Percentiles rank a stretch among this genome's conserved stretches.
phyloP scores from a whole-genome alignment of 1,139 yeast species.

The Hyphopichia fennica region DNA sequence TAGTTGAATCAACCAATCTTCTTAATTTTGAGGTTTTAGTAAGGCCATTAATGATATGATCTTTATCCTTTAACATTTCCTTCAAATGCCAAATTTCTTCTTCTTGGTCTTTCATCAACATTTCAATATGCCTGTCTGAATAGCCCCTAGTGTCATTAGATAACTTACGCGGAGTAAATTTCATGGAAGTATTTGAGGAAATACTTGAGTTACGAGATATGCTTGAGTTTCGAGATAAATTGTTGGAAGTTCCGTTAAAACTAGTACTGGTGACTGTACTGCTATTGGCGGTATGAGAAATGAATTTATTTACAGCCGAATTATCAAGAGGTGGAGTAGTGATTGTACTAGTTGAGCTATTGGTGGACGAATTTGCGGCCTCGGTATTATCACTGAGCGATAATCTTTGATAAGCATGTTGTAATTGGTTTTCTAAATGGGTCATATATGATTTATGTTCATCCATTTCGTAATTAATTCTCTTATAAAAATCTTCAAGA shows the following conservation, averaged over 20 bases:
- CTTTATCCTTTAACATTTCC: slow-evolving; percentile 65
- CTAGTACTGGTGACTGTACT: slow-evolving; percentile 4
- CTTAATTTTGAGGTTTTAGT: slow-evolving; percentile 59
- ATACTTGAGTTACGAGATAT: slow-evolving; percentile 1
- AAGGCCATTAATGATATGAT: slow-evolving; percentile 74
- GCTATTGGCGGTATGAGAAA: slow-evolving; percentile 10
- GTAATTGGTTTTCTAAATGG: slow-evolving; percentile 61
- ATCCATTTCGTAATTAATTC: slow-evolving; percentile 51
- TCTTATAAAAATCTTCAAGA: slow-evolving; percentile 47
- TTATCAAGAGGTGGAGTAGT: background rate
- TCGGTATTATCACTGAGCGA: background rate
- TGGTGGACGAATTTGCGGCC: background rate
- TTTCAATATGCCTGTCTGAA: slow-evolving; percentile 17
- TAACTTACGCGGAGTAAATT: background rate
- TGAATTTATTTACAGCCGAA: slow-evolving; percentile 6
- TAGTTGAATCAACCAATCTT: slow-evolving; percentile 41
- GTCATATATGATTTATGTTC: slow-evolving; percentile 63
- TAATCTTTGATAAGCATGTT: slow-evolving; percentile 22
- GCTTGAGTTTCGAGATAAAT: slow-evolving; percentile 1
- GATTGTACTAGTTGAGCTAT: background rate
- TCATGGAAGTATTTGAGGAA: slow-evolving; percentile 1
- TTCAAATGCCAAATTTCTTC: slow-evolving; percentile 69
- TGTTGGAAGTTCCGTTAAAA: background rate
- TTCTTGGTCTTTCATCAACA: slow-evolving; percentile 55
- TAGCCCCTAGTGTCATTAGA: slow-evolving; percentile 1